Percentiles rank a stretch among this genome's conserved stretches.
Conservation (phyloP, 2,329 filamentous ascomycete genomes). For the Alternaria ethzedia region DNA sequence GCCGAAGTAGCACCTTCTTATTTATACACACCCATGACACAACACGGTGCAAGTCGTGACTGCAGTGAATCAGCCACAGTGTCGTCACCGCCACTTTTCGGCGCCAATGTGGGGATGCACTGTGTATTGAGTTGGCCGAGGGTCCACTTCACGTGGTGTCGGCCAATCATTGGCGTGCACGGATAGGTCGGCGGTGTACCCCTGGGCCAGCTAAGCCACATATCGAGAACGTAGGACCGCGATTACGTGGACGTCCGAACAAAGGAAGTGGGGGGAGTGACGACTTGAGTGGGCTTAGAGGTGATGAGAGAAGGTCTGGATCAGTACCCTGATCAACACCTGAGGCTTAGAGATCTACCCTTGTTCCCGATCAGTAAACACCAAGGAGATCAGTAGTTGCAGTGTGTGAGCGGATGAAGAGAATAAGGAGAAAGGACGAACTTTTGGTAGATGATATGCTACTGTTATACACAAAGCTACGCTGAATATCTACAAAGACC, state of each 20-base stretch:
- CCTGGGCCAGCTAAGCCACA: not conserved
- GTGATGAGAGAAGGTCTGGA: not conserved
- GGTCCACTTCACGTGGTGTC: not conserved
- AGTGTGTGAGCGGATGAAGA: not conserved
- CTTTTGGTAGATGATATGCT: not conserved
- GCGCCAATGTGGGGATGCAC: not conserved
- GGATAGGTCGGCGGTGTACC: constrained; percentile 1
- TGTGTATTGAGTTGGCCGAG: constrained; percentile 2
- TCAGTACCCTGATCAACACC: not conserved
- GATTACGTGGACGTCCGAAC: constrained; percentile 5
- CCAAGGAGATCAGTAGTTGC: not conserved
- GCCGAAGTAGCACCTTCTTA: constrained; percentile 1
- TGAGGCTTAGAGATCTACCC: not conserved
- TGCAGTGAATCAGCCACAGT: constrained; percentile 2
- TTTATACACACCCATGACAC: not conserved
- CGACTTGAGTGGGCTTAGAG: not conserved
- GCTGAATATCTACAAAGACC: not conserved
- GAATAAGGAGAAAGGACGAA: not conserved
- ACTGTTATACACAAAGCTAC: not conserved
- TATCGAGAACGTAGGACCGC: not conserved
- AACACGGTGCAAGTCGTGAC: not conserved
- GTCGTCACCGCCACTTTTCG: constrained; percentile 13
- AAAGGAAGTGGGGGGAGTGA: not conserved
- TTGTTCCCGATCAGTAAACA: not conserved
- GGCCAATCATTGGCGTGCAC: constrained; percentile 3